Conservation (phyloP, 805 yeast species). For the Yamadazyma kitorensis region DNA sequence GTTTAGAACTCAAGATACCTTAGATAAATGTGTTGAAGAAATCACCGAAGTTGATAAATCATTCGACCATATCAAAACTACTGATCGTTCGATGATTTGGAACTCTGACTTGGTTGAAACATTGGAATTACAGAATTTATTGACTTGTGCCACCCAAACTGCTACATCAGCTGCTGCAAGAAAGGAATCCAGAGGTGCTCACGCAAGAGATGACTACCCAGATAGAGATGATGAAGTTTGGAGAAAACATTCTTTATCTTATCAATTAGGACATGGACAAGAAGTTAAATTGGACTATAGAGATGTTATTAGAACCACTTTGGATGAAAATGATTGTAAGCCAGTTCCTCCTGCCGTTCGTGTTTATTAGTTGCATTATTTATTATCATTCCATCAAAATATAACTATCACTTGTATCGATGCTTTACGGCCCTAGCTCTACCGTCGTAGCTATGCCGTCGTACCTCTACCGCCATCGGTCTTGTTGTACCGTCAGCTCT, state of each 20-base stretch:
- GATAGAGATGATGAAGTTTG: constrained; percentile 93
- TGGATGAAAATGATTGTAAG: constrained; percentile 90
- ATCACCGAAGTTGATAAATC: constrained; percentile 73
- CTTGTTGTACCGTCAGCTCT: no score
- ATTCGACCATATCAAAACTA: constrained; percentile 74
- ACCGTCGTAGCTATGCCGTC: no score
- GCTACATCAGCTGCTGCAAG: constrained; percentile 93
- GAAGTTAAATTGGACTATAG: constrained; percentile 79
- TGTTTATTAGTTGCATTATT: constrained; percentile 87
- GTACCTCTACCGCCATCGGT: no score
- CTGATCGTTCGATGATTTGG: constrained; percentile 99
- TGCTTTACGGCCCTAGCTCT: no score
- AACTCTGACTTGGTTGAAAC: constrained; percentile 96
- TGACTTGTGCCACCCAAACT: constrained; percentile 96
- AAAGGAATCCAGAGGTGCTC: constrained; percentile 98
- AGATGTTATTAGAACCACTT: constrained; percentile 74
- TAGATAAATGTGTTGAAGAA: constrained; percentile 86
- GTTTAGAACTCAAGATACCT: constrained; percentile 88
- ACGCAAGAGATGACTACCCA: constrained; percentile 97
- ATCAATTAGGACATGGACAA: constrained; percentile 76
- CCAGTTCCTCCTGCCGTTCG: constrained; percentile 97
- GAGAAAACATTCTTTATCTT: constrained; percentile 96
- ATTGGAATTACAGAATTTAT: constrained; percentile 90
- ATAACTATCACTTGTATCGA: no score
- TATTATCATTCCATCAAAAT: no score